Percentiles rank a stretch among this genome's conserved stretches.
Conservation (phyloP, 176 grass and related monocot species). For the Oryza longistaminata region DNA sequence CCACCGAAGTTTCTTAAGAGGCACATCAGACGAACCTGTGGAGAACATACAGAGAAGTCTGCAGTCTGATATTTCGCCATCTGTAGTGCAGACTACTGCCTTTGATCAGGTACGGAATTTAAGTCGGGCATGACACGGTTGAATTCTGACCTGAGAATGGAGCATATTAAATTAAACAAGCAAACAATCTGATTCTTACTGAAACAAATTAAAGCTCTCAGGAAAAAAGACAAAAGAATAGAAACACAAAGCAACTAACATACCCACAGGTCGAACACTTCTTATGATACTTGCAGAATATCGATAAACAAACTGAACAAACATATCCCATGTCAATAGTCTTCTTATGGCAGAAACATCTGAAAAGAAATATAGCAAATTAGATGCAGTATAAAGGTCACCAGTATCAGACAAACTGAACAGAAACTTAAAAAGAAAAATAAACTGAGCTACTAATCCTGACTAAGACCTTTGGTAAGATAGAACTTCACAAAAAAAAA, state of each 20-base stretch:
- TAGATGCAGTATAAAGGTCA: background rate
- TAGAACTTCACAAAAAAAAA: background rate
- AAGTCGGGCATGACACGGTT: conserved; percentile 58
- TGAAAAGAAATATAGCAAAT: conserved; percentile 33
- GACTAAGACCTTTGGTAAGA: conserved; percentile 3
- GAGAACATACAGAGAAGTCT: background rate
- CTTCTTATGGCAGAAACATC: conserved; percentile 99
- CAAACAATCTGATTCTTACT: conserved; percentile 1
- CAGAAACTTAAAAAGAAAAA: background rate
- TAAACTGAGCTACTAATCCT: background rate
- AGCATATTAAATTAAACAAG: conserved; percentile 6
- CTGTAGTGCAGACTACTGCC: conserved; percentile 27
- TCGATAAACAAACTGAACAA: conserved; percentile 96
- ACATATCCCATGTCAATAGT: conserved; percentile 97
- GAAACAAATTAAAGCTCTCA: background rate
- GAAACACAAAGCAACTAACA: conserved; percentile 30
- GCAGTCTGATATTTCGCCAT: conserved; percentile 9
- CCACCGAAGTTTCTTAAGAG: background rate
- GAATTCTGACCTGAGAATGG: conserved; percentile 66
- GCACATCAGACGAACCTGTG: conserved; percentile 2
- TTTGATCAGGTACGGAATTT: conserved; percentile 64
- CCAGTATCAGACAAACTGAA: conserved; percentile 6
- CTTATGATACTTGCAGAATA: conserved; percentile 98
- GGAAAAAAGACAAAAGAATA: background rate
- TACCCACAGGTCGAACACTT: conserved; percentile 96